These are phyloP conservation scores for Hypomyces rosellus DNA, from an alignment of 2,329 filamentous ascomycete species.

Conservation along the genomic window DNA sequence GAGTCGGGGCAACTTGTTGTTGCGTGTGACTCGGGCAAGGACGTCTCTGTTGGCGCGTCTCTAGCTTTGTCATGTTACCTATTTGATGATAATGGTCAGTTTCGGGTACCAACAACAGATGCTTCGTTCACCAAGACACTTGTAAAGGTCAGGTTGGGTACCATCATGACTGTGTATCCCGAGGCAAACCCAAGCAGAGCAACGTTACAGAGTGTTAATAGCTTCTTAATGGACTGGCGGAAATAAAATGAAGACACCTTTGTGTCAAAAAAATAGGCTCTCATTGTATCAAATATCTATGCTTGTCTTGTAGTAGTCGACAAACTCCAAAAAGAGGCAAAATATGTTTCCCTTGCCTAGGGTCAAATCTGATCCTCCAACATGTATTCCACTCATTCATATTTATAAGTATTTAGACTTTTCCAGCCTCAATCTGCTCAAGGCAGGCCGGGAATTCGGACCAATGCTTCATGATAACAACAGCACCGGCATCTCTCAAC, in stretches of 20 bases:
- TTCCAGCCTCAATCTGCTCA: conserved; percentile 39
- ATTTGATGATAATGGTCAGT: conserved; percentile 56
- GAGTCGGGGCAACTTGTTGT: conserved; percentile 41
- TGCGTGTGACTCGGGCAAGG: conserved; percentile 70
- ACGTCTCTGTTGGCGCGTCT: conserved; percentile 71
- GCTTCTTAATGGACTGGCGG: conserved; percentile 66
- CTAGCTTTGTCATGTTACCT: conserved; percentile 71
- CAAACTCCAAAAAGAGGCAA: background rate
- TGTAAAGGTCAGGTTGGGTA: conserved; percentile 72
- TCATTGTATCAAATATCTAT: conserved; percentile 17
- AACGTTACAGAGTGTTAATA: conserved; percentile 87
- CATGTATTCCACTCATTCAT: conserved; percentile 7
- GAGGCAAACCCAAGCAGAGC: conserved; percentile 77
- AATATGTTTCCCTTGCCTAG: background rate
- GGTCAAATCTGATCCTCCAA: conserved; percentile 3
- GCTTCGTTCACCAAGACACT: conserved; percentile 60
- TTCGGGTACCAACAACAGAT: conserved; percentile 18
- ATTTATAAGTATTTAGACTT: conserved; percentile 18
- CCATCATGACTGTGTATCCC: conserved; percentile 72
- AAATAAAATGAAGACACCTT: conserved; percentile 16
- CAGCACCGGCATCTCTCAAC: conserved; percentile 55
- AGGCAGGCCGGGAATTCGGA: conserved; percentile 45
- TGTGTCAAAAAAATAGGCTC: conserved; percentile 1
- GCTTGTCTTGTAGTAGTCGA: too few relatives aligned
- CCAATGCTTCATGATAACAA: conserved; percentile 57